Evolutionary conservation across 225 moss, liverwort and hornwort species (phyloP), one percentile per base, ranked within the genome.

Genomic region (Pleurozium schreberi): DNA sequence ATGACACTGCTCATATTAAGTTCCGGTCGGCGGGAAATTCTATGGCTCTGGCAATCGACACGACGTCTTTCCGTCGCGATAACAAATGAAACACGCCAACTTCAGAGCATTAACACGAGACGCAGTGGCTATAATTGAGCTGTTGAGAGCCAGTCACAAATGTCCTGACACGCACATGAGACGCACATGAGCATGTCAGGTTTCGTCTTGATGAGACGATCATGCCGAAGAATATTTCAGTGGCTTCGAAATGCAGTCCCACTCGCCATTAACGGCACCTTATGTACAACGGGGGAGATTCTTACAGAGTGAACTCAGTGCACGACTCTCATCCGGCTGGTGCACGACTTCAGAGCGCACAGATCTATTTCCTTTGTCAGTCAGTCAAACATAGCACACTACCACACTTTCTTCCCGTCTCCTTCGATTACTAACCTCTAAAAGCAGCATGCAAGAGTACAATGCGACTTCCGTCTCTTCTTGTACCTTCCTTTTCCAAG

Each of bases 161-260:
- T 43, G 71, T 85, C 34, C 92, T 90, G 92, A 88, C 90, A 92
- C 82, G 88, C 92, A 88, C 88, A 85, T 90, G 88, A 62, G 82
- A 47, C 70, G 87, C 87, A 87, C 87, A 70, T 87, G 89, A 84
- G 70, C 89, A 84, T 92, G 90, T 86, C 92, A 92, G 88, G 33
- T 14, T 60, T 52, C 40, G 83, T 52, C 76, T 88, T 92, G 86
- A 88, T 83, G 86, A 74, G 86, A 63, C 78, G 70, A 71, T 88
- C 45, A 83, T 74, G 70, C 76, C 68, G 81, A 82, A 75, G 88
- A 87, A 88, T 85, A 88, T 85, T 82, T 68, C 69, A 52, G 81
- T 75, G 74, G 43, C 67, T 89, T 89, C 87, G 82, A 82, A 50
- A 75, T 82, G 67, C 84, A 79, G 90, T 62, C 86, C 49, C 83